Evolutionary conservation across 164 flowering plant species (phyloP).

Genomic region (Magnolia changhungtana): DNA sequence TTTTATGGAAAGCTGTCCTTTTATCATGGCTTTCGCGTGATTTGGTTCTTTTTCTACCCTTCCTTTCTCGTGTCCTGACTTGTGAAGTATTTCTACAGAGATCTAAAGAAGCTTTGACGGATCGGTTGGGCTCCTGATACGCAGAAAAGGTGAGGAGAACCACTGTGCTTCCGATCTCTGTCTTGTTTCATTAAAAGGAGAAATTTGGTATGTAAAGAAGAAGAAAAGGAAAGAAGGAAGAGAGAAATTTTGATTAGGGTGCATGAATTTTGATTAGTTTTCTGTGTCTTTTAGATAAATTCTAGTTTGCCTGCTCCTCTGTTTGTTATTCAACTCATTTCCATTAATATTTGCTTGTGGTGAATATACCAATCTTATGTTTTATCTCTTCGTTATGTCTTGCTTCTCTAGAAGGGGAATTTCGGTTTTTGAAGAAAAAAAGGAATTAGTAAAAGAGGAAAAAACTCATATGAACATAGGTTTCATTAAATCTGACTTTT

Average conservation of each 20-base stretch:
- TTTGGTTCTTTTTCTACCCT: not conserved
- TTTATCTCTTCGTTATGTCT: not conserved
- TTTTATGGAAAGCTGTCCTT: not conserved
- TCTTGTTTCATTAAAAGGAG: not conserved
- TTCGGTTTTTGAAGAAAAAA: not conserved
- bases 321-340: not conserved
- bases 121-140: not conserved
- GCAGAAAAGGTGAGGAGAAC: constrained; percentile 1
- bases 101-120: not conserved
- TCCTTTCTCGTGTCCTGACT: constrained; percentile 4
- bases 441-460: not conserved
- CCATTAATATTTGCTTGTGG: not conserved
- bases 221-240: not conserved
- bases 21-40: constrained; percentile 10
- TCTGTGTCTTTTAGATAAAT: not conserved
- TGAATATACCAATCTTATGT: not conserved
- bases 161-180: not conserved
- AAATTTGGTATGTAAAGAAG: not conserved
- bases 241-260: not conserved
- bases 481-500: too few relatives aligned
- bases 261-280: not conserved
- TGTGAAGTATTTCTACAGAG: constrained; percentile 14
- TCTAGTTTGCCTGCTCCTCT: not conserved
- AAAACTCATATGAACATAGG: too few relatives aligned
- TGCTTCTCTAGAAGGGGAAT: not conserved